A percentile compares a stretch with the other conserved stretches of the same genome.
These are phyloP conservation scores for Benincasa hispida DNA, from an alignment of 306 rosid genomes.

Conservation along the genomic window DNA sequence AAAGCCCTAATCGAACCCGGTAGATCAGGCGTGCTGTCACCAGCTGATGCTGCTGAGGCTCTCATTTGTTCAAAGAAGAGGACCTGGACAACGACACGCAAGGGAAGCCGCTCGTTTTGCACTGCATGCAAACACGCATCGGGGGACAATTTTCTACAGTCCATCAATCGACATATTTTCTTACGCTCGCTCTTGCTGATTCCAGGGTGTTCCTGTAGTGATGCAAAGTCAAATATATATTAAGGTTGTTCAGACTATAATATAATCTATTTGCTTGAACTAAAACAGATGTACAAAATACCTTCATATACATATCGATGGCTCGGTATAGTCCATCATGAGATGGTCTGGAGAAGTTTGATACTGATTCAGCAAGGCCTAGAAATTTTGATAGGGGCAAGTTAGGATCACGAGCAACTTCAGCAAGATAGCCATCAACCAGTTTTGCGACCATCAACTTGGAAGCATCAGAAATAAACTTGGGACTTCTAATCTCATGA, in stretches of 20 bases:
- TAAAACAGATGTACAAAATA: not conserved
- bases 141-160: constrained; percentile 72
- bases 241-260: not conserved
- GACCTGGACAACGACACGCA: constrained; percentile 76
- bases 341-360: constrained; percentile 53
- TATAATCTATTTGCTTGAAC: not conserved
- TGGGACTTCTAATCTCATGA: constrained; percentile 52
- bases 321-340: constrained; percentile 91
- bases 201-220: constrained; percentile 75
- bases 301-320: constrained; percentile 83
- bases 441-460: constrained; percentile 66
- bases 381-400: constrained; percentile 44
- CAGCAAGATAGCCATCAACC: constrained; percentile 77
- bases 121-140: constrained; percentile 93
- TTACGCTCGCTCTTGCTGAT: constrained; percentile 80
- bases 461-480: constrained; percentile 38
- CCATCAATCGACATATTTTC: constrained; percentile 78
- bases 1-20: constrained; percentile 46
- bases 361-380: constrained; percentile 50
- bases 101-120: constrained; percentile 87
- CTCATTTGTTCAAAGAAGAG: constrained; percentile 89
- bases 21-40: constrained; percentile 51
- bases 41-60: constrained; percentile 42
- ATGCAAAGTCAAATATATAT: not conserved
- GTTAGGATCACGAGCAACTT: constrained; percentile 62